Evolutionary conservation across 768 basidiomycete genomes (phyloP).

Genomic region (Trametes elegans): DNA sequence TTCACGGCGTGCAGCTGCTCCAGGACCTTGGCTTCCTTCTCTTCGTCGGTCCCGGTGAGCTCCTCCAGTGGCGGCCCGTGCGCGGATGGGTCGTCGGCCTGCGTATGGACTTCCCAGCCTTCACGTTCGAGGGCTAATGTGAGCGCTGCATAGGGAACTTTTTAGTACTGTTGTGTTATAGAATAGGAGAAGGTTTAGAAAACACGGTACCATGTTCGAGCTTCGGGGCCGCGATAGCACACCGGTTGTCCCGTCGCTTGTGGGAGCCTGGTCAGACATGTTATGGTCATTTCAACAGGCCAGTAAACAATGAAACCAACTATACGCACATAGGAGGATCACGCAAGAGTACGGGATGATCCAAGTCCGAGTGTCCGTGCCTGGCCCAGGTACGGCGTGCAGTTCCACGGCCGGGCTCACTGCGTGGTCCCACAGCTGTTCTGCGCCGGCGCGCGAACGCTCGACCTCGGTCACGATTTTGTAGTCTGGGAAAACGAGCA

Average conservation of each 20-base stretch:
- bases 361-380: conserved; percentile 62
- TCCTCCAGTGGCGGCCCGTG: conserved; percentile 60
- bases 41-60: conserved; percentile 32
- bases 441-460: conserved; percentile 61
- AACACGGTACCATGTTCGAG: conserved; percentile 63
- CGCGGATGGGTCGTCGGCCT: conserved; percentile 53
- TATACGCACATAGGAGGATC: conserved; percentile 79
- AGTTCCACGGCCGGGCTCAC: conserved; percentile 60
- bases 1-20: conserved; percentile 46
- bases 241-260: conserved; percentile 89
- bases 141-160: conserved; percentile 51
- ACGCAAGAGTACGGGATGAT: conserved; percentile 87
- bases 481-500: conserved; percentile 92
- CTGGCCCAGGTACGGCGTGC: conserved; percentile 41
- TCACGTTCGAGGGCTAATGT: conserved; percentile 57
- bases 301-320: neutral
- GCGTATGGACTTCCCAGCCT: conserved; percentile 75
- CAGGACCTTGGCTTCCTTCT: conserved; percentile 54
- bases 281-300: neutral
- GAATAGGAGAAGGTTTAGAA: neutral
- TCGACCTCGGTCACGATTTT: conserved; percentile 76
- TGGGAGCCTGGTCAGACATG: conserved; percentile 71
- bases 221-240: conserved; percentile 81
- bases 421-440: conserved; percentile 61
- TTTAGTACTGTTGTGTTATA: neutral